Evolutionary conservation across 2,329 filamentous ascomycete species (phyloP), one percentile per base, ranked within the genome.

Genomic region (Nemania sp.): DNA sequence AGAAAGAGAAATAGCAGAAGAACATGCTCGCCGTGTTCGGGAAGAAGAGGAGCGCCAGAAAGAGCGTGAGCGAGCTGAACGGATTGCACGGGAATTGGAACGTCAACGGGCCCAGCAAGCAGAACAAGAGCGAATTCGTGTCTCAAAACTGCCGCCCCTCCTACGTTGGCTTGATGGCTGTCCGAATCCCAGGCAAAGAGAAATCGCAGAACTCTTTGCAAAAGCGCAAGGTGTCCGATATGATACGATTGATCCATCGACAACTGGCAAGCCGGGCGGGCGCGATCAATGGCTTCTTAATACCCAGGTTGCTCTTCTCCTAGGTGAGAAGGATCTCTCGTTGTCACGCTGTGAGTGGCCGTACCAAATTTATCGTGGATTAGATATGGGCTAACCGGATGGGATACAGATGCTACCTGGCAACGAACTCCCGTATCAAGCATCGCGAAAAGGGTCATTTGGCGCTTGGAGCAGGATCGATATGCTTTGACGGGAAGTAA

Each of bases 261-360:
- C 84, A 15, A 87, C 84, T 5, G 85, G 85, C 7, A 86, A 84
- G 11, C 72, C 83, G 1, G 85, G 84, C 54, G 88, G 88, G n/a
- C 84, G 88, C 57, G 89, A 90, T 72, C 88, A 89, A 72, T 91
- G 89, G 89, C 78, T 91, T 63, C 83, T 91, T 57, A 91, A 90
- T 73, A 88, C 86, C 2, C 87, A 90, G 64, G 88, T 86, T 57
- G 89, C 89, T 8, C 79, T 91, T 15, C 82, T 91, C 8, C 80
- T 91, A 1, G 89, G 89, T 15, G 88, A 90, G 73, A 90, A 89
- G 74, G 89, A 91, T 72, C 79, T 90, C 22, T 80, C 82, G 15
- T 82, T 91, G 2, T 86, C 87, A 15, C 82, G 84, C 81, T 90
- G 87, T 89, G 80, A 80, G 87, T 81, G 55, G 49, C 27, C 11